Conservation (phyloP, 2,329 filamentous ascomycete genomes). For the Pseudopithomyces chartarum region DNA sequence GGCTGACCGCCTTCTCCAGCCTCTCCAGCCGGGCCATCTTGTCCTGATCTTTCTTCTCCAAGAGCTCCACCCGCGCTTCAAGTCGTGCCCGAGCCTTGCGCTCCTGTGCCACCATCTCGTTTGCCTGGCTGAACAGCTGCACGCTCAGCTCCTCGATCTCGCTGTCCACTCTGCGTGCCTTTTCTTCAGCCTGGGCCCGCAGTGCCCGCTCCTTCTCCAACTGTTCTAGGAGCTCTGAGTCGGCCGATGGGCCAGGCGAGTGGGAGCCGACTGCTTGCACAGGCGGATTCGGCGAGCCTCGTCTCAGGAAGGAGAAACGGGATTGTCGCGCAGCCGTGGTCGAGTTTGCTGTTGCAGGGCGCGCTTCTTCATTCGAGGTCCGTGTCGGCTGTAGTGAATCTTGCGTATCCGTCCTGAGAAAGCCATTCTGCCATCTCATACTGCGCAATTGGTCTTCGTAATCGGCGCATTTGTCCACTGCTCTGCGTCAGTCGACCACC, state of each 20-base stretch:
- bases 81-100: slow-evolving; percentile 71
- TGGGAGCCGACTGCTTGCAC: slow-evolving; percentile 4
- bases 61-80: slow-evolving; percentile 69
- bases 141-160: slow-evolving; percentile 82
- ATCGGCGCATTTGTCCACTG: slow-evolving; percentile 67
- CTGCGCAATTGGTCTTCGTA: slow-evolving; percentile 77
- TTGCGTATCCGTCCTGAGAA: slow-evolving; percentile 27
- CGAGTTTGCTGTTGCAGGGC: slow-evolving; percentile 36
- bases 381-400: slow-evolving; percentile 22
- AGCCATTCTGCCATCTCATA: slow-evolving; percentile 44
- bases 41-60: slow-evolving; percentile 73
- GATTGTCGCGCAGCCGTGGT: slow-evolving; percentile 36
- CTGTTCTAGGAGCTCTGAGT: slow-evolving; percentile 62
- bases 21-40: slow-evolving; percentile 73
- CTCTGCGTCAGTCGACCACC: slow-evolving; percentile 13
- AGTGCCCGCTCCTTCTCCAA: slow-evolving; percentile 70
- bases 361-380: slow-evolving; percentile 32
- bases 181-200: slow-evolving; percentile 71
- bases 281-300: slow-evolving; percentile 37
- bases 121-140: slow-evolving; percentile 79
- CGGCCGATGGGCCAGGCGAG: slow-evolving; percentile 43
- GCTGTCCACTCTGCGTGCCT: slow-evolving; percentile 66
- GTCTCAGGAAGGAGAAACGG: slow-evolving; percentile 51
- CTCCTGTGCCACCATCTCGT: slow-evolving; percentile 84
- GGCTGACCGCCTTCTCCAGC: slow-evolving; percentile 71